Evolutionary conservation across 805 yeast species (phyloP), one percentile per base, ranked within the genome.

Genomic region (Isabelozyma pseudorhagii): DNA sequence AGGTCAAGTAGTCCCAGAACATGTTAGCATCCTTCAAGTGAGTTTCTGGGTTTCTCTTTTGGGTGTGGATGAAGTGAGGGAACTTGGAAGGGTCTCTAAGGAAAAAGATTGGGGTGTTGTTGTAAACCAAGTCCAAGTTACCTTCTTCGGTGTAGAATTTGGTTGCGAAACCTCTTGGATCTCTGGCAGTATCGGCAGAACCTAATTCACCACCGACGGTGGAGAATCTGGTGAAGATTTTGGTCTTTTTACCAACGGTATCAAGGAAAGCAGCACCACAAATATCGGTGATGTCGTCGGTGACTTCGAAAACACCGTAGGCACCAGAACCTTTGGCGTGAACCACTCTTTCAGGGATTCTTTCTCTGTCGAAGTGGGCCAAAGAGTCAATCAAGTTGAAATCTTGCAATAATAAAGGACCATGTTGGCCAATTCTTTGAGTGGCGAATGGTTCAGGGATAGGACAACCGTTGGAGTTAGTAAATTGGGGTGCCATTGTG

Each of bases 281-380:
- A 44, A 87, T 61, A 64, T 87, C 93, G 8, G 89, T 72, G 61
- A 89, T 83, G 60, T 89, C 96, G 58, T 89, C 93, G 10, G 96
- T 89, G 46, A 86, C 92, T 68, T 87, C 96, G 65, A 90, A 90
- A 56, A 77, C 80, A 56, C 96, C 96, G 65, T 77, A 88, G 8
- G 96, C 96, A 63, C 97, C 97, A 11, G 92, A 87, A 58, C 96
- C 97, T 67, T 89, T 89, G 48, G 97, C 97, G 64, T 89, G 97
- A 36, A 90, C 96, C 50, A 89, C 96, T 71, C 97, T 79, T 73
- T 90, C 96, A 10, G 96, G 96, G 55, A 89, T 86, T 69, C 96
- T 77, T 71, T 89, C 97, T 58, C 96, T 79, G 71, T 88, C 96
- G 61, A 89, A 89, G 68, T 89, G 96, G 17, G 96, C 92, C 50